Conservation (phyloP, 2,329 filamentous ascomycete genomes). For the Knufia petricola region DNA sequence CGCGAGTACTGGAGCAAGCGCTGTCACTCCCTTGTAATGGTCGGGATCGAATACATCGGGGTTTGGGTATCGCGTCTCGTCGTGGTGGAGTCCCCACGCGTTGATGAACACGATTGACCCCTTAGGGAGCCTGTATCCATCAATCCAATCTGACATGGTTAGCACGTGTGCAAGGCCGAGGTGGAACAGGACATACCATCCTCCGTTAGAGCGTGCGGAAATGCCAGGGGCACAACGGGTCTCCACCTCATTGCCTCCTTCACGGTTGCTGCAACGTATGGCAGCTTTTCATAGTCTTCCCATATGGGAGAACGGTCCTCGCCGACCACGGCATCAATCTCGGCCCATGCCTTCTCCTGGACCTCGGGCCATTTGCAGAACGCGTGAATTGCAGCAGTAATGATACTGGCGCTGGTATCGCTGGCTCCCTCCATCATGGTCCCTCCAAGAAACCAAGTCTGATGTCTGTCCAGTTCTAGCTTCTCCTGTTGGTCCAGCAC, state of each 20-base stretch:
- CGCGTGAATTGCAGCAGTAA: conserved; percentile 29
- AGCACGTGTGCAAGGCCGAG: not conserved
- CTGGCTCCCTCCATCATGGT: conserved; percentile 29
- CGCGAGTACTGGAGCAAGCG: conserved; percentile 24
- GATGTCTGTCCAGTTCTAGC: conserved; percentile 28
- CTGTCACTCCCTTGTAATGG: conserved; percentile 27
- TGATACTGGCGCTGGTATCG: conserved; percentile 33
- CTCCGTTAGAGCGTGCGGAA: conserved; percentile 42
- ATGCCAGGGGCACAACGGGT: conserved; percentile 41
- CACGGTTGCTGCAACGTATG: conserved; percentile 32
- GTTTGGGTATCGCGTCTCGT: conserved; percentile 25
- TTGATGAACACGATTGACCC: conserved; percentile 36
- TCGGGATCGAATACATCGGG: conserved; percentile 24
- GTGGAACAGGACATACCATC: conserved; percentile 26
- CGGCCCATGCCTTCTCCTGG: conserved; percentile 38
- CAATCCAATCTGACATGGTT: conserved; percentile 34
- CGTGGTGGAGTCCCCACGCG: conserved; percentile 27
- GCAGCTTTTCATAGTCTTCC: conserved; percentile 30
- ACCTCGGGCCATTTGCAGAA: conserved; percentile 30
- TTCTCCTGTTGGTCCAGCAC: conserved; percentile 31
- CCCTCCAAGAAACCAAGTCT: conserved; percentile 31
- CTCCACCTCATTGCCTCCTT: conserved; percentile 40
- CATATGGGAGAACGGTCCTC: conserved; percentile 33
- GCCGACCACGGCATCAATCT: conserved; percentile 37
- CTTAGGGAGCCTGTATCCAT: conserved; percentile 42